Conservation (phyloP, 805 yeast species). For the Wickerhamomyces pijperi region DNA sequence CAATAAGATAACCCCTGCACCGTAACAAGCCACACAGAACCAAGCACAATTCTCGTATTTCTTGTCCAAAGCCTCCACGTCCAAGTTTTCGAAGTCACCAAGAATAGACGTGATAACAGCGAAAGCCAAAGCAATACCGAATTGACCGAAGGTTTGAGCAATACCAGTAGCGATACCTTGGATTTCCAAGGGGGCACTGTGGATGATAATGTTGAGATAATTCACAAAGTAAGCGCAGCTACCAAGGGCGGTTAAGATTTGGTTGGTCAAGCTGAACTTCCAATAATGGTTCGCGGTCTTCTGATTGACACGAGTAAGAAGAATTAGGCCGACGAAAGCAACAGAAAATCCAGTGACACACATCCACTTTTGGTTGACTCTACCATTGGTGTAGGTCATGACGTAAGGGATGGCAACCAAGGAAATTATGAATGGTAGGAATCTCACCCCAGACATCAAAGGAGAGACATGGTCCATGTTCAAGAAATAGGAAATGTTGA, state of each 20-base stretch:
- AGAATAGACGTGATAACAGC: conserved; percentile 19
- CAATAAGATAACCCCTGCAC: not conserved
- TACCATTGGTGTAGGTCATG: not conserved
- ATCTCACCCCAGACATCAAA: conserved; percentile 24
- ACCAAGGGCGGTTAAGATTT: conserved; percentile 15
- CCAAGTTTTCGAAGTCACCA: conserved; percentile 8
- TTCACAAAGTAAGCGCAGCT: conserved; percentile 23
- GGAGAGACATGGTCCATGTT: conserved; percentile 19
- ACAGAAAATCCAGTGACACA: not conserved
- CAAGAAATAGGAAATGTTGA: conserved; percentile 17
- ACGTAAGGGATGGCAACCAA: conserved; percentile 18
- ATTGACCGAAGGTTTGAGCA: conserved; percentile 24
- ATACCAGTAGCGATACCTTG: conserved; percentile 31
- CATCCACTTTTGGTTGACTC: not conserved
- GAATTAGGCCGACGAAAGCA: not conserved
- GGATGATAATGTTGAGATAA: conserved; percentile 21
- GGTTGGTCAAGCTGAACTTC: conserved; percentile 19
- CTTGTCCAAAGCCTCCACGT: not conserved
- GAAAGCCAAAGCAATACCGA: conserved; percentile 21
- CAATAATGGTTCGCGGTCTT: conserved; percentile 15
- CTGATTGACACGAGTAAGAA: conserved; percentile 14
- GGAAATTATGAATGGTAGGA: conserved; percentile 24
- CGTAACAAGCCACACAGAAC: not conserved
- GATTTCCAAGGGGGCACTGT: conserved; percentile 24
- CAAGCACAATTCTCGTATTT: not conserved